These are phyloP conservation scores for Coprinopsis marcescibilis DNA, from an alignment of 768 basidiomycete genomes.

Conservation along the genomic window DNA sequence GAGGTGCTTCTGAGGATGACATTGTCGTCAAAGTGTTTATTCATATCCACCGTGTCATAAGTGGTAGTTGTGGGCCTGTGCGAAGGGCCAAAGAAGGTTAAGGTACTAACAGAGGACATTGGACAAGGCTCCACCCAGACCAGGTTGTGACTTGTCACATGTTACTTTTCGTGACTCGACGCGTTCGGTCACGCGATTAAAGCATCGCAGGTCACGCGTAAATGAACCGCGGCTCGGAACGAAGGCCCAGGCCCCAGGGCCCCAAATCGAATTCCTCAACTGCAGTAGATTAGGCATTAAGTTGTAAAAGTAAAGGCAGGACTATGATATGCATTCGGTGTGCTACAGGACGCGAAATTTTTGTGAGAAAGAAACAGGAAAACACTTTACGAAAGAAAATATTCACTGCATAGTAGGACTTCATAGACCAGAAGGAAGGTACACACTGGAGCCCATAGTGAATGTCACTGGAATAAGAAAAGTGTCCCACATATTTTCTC, in stretches of 20 bases:
- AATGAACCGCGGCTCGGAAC: neutral
- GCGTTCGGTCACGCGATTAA: neutral
- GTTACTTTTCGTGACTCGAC: neutral
- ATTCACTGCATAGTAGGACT: neutral
- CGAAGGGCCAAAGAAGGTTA: too few species aligned
- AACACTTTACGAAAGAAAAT: neutral
- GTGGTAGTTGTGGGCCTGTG: too few species aligned
- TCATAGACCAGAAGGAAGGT: slow-evolving; percentile 1
- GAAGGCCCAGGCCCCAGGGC: too few species aligned
- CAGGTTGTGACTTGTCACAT: neutral
- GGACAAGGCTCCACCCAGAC: too few species aligned
- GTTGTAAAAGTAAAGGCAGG: too few species aligned
- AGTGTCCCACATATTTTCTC: slow-evolving; percentile 27
- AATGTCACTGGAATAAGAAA: slow-evolving; percentile 23
- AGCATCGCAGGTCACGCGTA: neutral
- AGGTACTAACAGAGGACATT: too few species aligned
- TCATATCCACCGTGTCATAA: too few species aligned
- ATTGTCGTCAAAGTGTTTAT: neutral
- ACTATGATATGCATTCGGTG: too few species aligned
- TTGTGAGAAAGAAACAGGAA: too few species aligned
- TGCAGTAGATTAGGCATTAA: too few species aligned
- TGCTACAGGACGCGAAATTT: too few species aligned
- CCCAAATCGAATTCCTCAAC: too few species aligned
- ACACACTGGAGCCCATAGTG: slow-evolving; percentile 8
- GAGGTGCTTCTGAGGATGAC: neutral